Conservation (phyloP, 768 basidiomycete genomes). For the Termitomyces eurrhizus region DNA sequence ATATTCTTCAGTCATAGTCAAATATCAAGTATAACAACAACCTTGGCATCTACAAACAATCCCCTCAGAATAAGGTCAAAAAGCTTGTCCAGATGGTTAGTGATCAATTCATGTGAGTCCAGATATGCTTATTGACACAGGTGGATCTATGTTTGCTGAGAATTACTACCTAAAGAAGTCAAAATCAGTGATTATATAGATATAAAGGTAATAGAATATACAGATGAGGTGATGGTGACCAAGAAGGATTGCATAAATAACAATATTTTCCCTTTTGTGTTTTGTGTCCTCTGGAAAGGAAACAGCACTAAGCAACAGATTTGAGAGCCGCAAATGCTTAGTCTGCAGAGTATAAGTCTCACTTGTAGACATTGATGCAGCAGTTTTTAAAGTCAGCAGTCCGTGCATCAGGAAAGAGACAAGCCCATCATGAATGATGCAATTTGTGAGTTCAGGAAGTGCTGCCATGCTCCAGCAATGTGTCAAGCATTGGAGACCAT, state of each 20-base stretch:
- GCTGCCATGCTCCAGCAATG: constrained; percentile 32
- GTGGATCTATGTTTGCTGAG: constrained; percentile 77
- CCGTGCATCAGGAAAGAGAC: constrained; percentile 40
- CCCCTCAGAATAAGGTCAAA: constrained; percentile 47
- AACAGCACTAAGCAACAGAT: no score
- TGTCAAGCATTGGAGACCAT: no score
- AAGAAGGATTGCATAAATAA: constrained; percentile 58
- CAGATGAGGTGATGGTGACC: no score
- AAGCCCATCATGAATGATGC: constrained; percentile 67
- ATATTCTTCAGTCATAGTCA: not conserved
- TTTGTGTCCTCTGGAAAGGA: constrained; percentile 40
- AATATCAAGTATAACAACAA: constrained; percentile 17
- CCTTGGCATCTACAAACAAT: constrained; percentile 44
- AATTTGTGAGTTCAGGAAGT: no score
- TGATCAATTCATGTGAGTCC: constrained; percentile 66
- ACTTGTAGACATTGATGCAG: constrained; percentile 25
- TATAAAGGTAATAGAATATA: no score
- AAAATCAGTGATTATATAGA: constrained; percentile 7
- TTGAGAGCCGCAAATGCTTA: no score
- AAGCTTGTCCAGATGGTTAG: no score
- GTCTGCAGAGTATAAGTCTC: no score
- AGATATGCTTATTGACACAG: constrained; percentile 62
- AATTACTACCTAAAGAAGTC: constrained; percentile 37
- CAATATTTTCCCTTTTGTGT: constrained; percentile 33
- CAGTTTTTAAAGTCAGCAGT: constrained; percentile 17